These are phyloP conservation scores for Tetracladium setigerum DNA, from an alignment of 495 filamentous ascomycete species.

Conservation along the genomic window DNA sequence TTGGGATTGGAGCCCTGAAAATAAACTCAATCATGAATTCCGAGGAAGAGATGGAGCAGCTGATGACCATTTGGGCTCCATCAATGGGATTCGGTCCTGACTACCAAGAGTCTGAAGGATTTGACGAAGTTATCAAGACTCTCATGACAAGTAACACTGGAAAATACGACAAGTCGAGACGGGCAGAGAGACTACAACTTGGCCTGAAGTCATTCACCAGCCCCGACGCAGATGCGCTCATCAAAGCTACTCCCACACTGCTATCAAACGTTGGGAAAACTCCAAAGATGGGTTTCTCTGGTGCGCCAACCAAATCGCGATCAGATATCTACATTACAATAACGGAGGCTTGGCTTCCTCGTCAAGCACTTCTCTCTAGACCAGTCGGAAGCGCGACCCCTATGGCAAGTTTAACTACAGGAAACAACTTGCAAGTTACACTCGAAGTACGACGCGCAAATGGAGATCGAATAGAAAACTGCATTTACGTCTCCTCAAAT, in stretches of 20 bases:
- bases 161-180: constrained; percentile 61
- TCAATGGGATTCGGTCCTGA: constrained; percentile 34
- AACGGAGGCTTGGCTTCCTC: constrained; percentile 62
- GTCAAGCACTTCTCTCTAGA: constrained; percentile 72
- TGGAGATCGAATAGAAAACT: constrained; percentile 76
- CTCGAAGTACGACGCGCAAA: constrained; percentile 73
- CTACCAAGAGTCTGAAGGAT: constrained; percentile 56
- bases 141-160: constrained; percentile 65
- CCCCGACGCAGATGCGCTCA: constrained; percentile 68
- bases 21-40: constrained; percentile 71
- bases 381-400: constrained; percentile 68
- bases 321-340: constrained; percentile 94
- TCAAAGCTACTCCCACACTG: constrained; percentile 80
- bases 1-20: constrained; percentile 78
- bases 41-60: constrained; percentile 66
- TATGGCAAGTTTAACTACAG: constrained; percentile 49
- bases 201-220: constrained; percentile 67
- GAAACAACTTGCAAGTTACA: constrained; percentile 78
- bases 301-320: constrained; percentile 75
- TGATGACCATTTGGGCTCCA: constrained; percentile 73
- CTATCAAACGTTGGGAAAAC: constrained; percentile 75
- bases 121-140: constrained; percentile 68
- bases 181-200: constrained; percentile 66
- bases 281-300: constrained; percentile 88
- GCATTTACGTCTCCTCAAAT: constrained; percentile 82